Conservation (phyloP, 75 land plant species). For the Gnetum montanum region DNA sequence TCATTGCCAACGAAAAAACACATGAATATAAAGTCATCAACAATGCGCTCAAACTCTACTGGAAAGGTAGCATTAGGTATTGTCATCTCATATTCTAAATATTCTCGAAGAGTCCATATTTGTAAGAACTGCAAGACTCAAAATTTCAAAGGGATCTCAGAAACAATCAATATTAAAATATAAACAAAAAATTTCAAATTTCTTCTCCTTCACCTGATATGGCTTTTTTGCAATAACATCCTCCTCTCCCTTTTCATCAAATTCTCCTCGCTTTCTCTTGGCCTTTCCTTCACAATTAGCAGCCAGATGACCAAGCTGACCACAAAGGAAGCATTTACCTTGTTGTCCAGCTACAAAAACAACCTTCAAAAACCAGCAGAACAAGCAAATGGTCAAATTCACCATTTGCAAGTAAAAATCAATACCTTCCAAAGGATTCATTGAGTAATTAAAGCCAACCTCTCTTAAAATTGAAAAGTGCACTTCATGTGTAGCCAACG, state of each 20-base stretch:
- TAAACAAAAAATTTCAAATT: not conserved
- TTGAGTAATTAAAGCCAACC: constrained; percentile 18
- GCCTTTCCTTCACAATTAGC: constrained; percentile 80
- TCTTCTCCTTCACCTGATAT: constrained; percentile 48
- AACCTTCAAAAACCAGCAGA: constrained; percentile 25
- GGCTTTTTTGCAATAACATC: constrained; percentile 55
- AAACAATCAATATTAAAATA: not conserved
- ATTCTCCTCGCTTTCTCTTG: constrained; percentile 72
- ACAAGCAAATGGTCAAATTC: not conserved
- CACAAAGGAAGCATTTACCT: constrained; percentile 91
- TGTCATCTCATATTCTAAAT: constrained; percentile 73
- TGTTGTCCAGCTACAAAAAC: constrained; percentile 81
- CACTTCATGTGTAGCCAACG: constrained; percentile 93
- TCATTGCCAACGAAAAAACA: constrained; percentile 99
- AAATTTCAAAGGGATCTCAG: not conserved
- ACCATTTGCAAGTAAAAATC: not conserved
- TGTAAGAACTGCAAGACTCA: constrained; percentile 67
- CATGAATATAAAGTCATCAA: constrained; percentile 97
- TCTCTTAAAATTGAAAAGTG: constrained; percentile 84
- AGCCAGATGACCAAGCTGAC: constrained; percentile 92
- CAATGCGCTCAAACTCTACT: constrained; percentile 77
- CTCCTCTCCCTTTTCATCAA: constrained; percentile 65
- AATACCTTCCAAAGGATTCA: not conserved
- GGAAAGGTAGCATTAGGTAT: constrained; percentile 66
- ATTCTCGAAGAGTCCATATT: constrained; percentile 92